Evolutionary conservation across 192 early-diverging fungal species (phyloP), one percentile per base, ranked within the genome.

Genomic region (Funneliformis geosporum): DNA sequence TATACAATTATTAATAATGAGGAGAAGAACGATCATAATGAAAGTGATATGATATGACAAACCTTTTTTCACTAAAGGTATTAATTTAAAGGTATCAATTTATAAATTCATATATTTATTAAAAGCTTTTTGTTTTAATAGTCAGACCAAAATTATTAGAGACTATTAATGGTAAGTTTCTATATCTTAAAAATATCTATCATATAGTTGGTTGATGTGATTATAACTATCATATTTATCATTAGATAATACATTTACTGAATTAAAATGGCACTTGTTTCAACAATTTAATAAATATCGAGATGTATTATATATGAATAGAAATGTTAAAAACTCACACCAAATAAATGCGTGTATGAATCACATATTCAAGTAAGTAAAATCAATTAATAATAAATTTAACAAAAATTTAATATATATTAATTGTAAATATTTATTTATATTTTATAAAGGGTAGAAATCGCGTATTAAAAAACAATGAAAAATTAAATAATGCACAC

Each of bases 301-400:
- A 21, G 97, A 99, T 83, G 83, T 98, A 12, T 83, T 94, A 16
- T 96, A 86, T 77, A 84, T 91, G 8, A 89, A 90, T 65, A 86
- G 93, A 23, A 84, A 82, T 10, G 83, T 88, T 55, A 76, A 86
- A n/a, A 91, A 91, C 73, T 87, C 91, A 18, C 84, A 88, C 61
- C 92, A 93, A 74, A 86, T 98, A 14, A 88, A 18, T 89, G 89
- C 5, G 65, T 88, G 4, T 95, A 97, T 79, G 73, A 99, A 99
- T 82, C 98, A 99, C 69, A 87, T 99, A 16, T 84, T 90, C 79
- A 96, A 96, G 86, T 89, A 84, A 69, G 85, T 14, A 7, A 68
- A 21, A 8, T 68, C 18, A 42, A 14, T 21, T 21, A 68, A 25
- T 25, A 64, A 25, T 64, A 6, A 25, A 7, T 8, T 18, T 25